Conservation (phyloP, 176 grass and related monocot species). For the Bothriochloa decipiens region DNA sequence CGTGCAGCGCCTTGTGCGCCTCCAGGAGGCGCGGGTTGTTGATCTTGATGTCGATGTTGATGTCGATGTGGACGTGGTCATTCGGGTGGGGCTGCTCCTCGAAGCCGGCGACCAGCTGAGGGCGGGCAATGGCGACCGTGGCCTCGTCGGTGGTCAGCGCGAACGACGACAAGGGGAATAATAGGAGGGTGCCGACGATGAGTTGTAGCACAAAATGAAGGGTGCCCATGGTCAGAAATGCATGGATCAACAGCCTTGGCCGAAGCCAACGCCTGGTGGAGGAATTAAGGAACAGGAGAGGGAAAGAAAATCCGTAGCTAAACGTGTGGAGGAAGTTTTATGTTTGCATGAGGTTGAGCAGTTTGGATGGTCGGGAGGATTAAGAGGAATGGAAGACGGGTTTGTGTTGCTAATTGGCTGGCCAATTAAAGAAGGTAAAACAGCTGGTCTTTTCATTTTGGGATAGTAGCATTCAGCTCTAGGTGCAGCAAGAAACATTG, state of each 20-base stretch:
- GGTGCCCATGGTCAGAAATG: conserved; percentile 15
- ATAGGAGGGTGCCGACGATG: background rate
- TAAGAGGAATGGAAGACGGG: background rate
- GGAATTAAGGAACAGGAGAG: background rate
- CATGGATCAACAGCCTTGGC: conserved; percentile 13
- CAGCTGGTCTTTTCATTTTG: background rate
- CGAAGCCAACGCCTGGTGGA: conserved; percentile 20
- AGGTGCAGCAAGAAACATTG: too few relatives aligned
- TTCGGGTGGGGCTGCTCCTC: background rate
- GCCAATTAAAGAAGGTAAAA: background rate
- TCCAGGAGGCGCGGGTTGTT: conserved; percentile 8
- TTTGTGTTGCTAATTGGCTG: background rate
- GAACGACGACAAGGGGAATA: background rate
- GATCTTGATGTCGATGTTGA: conserved; percentile 30
- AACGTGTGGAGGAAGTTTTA: background rate
- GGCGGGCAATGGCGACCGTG: background rate
- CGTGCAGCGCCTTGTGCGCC: conserved; percentile 27
- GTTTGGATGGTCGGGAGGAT: conserved; percentile 23
- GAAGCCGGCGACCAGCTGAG: background rate
- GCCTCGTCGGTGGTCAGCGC: background rate
- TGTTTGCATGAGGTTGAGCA: background rate
- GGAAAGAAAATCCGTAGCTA: background rate
- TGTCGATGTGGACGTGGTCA: conserved; percentile 28
- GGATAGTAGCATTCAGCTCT: too few relatives aligned
- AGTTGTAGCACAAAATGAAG: background rate